Base-by-base conservation (phyloP, 2,329 filamentous ascomycete genomes). In the Dactylellina parvicollis region DNA sequence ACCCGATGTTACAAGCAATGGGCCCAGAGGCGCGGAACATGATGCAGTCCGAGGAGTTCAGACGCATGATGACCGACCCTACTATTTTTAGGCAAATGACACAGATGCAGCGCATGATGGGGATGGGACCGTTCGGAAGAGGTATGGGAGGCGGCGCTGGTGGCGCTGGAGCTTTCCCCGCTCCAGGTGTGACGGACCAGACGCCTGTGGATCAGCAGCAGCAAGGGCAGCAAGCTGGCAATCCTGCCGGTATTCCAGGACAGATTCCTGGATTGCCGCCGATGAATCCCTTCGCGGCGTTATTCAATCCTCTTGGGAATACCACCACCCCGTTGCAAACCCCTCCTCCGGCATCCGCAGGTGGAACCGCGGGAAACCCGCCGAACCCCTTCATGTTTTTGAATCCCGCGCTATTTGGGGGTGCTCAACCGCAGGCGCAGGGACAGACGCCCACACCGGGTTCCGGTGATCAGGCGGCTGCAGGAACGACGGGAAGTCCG, bases 51-150 rank as follows among this genome's bases (percentile, higher is more conserved):
- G 93, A 93, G 0, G 87, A 92, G 75, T 92, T 98, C 82, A 87
- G 95, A 78, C 86, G 90, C 56, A 95, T 98, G 90, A 89, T 99
- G 85, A 94, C 92, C 75, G 92, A 96, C 79, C 95, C 95, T 2
- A 87, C 92, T 46, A 88, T 92, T 77, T 87, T 99, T 76, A 86
- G 92, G 67, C 88, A 91, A 80, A 92, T 93, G 78, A 87, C 92
- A 78, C 88, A 92, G 74, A 90, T 98, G 88, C 90, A 93, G 79
- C 86, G 90, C 66, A 86, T 89, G 83, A 64, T 73, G 49, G 83
- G 83, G 4, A 62, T 78, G 8, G 82, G 82, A 52, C 80, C 80
- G 24, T 85, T 89, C 82, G 85, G 83, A 46, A 30, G 69, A 30
- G 86, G 79, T 62, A 83, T 83, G 54, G 80, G 78, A 8, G 60